Evolutionary conservation across 768 basidiomycete genomes (phyloP), one percentile per base, ranked within the genome.

Genomic region (Gloeopeniophorella convolvens): DNA sequence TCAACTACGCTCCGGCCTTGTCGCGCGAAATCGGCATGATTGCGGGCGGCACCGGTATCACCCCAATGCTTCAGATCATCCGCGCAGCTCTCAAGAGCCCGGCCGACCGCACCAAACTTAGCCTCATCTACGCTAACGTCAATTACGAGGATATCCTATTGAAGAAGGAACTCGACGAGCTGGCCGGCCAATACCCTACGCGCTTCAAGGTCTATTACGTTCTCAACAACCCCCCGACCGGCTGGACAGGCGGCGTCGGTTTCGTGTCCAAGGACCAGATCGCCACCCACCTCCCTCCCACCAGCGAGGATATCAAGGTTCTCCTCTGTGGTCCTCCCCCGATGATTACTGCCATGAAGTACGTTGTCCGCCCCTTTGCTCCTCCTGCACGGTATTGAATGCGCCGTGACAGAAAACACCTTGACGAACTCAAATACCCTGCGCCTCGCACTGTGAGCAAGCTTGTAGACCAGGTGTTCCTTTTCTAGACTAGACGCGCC

Each of bases 41-140:
- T 61, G 93, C 94, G 13, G 96, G 96, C 41, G 96, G 96, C 31
- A 98, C 96, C 2, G 96, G 96, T 48, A 95, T 99, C 67, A 95
- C 96, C 0, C 96, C 96, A 62, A 97, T 98, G 95, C 83, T 96
- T 61, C 95, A 99, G 66, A 89, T 99, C 74, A 86, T 97, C 69
- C 85, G 88, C 55, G 89, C 94, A n/a, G 80, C 84, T 11, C 78
- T 97, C 65, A 85, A 87, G 68, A 91, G 93, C 67, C 82, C 89
- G n/a, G 65, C 70, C 36, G 96, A 99, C 76, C 72, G 64, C 55
- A 97, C 95, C 33, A 79, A 75, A 59, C 68, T 98, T 62, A 79
- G 76, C 58, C 80, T 99, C 63, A 89, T 99, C 64, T 98, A 98
- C 69, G 96, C 96, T 59, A 99, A 99, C 69, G 93, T 97, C 56